Percentiles rank a stretch among this genome's conserved stretches.
phyloP scores from a whole-genome alignment of 2,329 filamentous ascomycete genomes.

The Calonectria leucothoes region DNA sequence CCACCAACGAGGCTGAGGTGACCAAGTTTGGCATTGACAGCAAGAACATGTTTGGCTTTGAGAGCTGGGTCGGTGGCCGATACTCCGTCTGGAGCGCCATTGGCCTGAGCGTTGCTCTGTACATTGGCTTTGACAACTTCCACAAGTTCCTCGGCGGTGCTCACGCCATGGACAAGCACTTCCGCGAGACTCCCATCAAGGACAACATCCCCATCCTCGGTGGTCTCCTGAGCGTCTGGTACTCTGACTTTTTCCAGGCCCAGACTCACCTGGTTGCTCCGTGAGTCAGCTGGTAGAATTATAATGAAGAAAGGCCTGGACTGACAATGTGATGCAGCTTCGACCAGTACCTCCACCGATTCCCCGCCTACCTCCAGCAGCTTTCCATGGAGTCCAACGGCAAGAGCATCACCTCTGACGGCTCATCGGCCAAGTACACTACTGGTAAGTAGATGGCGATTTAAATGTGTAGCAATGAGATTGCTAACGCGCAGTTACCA shows the following conservation, averaged over 20 bases:
- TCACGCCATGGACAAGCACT: slow-evolving; percentile 99
- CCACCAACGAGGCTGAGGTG: slow-evolving; percentile 94
- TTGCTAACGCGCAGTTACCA: slow-evolving; percentile 40
- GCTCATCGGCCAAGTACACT: slow-evolving; percentile 94
- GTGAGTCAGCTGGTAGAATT: slow-evolving; percentile 61
- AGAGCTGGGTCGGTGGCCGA: slow-evolving; percentile 97
- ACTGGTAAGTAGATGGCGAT: slow-evolving; percentile 65
- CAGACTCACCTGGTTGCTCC: slow-evolving; percentile 98
- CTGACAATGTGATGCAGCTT: slow-evolving; percentile 66
- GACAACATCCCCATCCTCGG: slow-evolving; percentile 95
- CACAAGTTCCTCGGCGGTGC: slow-evolving; percentile 94
- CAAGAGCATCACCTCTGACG: slow-evolving; percentile 93
- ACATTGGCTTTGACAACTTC: slow-evolving; percentile 98
- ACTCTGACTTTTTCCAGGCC: slow-evolving; percentile 98
- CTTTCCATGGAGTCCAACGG: slow-evolving; percentile 99
- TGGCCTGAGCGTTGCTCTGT: slow-evolving; percentile 91
- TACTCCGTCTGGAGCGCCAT: slow-evolving; percentile 99
- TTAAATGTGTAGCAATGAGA: not conserved
- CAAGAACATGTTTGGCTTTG: slow-evolving; percentile 99
- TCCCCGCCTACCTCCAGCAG: slow-evolving; percentile 99
- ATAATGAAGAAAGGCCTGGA: not conserved
- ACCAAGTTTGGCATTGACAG: slow-evolving; percentile 98
- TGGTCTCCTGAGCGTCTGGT: slow-evolving; percentile 96
- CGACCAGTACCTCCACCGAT: slow-evolving; percentile 98
- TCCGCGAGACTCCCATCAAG: slow-evolving; percentile 88